Base-by-base conservation (phyloP, 1,139 yeast genomes). In the Ashbya aceris region DNA sequence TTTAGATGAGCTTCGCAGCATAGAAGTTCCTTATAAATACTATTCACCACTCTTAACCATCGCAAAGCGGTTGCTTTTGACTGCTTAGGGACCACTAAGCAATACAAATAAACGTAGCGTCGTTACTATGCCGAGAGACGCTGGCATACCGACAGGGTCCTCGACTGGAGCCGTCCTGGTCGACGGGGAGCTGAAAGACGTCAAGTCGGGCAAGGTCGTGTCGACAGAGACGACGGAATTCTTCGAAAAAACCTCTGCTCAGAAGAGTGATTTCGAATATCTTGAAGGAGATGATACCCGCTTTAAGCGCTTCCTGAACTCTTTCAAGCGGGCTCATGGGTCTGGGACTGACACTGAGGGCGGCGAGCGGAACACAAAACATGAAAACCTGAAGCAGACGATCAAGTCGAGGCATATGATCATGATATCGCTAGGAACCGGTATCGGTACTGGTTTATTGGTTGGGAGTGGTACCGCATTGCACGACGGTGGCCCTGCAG, bases 401-500 rank as follows among this genome's bases (percentile, higher is more conserved):
- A 68, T 76, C 40, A 67, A 67, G 44, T 66, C 72, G 23, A 62
- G 78, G 43, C 79, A 74, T 53, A 59, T 74, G 45, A 74, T 78
- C 52, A 74, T 81, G 81, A 83, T 86, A 49, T 84, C 94, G 32
- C 70, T 85, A 40, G 95, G 93, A 13, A 84, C 93, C 14, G 82
- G 89, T 50, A 81, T 85, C 44, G 95, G 95, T 65, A 79, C 86
- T 3, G 91, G 91, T 43, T 63, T 82, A 40, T 71, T 77, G 47
- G 79, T 86, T 34, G 95, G 95, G 45, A 73, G 83, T 20, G 95
- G 93, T 39, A 65, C 70, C 12, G 75, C 87, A 1, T 67, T 84
- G 51, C 61, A 67, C 39, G 67, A 72, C 28, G 94, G 94, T 43
- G 95, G 96, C 30, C 94, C 94, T 3, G 91, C 83, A 5, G 83